Base-by-base conservation (phyloP, 2,329 filamentous ascomycete genomes). In the Pyrenophora tritici-repentis region DNA sequence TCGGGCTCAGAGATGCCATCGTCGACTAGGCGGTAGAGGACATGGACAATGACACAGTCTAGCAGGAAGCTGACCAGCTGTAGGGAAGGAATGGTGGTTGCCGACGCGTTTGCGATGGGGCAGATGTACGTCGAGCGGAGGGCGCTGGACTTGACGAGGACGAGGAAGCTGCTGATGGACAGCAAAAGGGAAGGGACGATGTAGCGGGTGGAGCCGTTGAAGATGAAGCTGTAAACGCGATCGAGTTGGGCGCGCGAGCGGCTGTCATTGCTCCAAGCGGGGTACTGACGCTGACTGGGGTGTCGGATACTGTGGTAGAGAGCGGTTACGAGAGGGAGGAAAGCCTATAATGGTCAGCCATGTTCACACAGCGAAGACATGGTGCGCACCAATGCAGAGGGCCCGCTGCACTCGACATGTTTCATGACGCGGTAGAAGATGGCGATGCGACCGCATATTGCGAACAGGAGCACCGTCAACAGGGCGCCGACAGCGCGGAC, bases 51-150 rank as follows among this genome's bases (percentile, higher is more conserved):
- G 8, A 66, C 16, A 37, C 66, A 65, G 39, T 73, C 69, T 32
- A 71, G 24, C 14, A 67, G 18, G 32, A 72, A 69, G 37, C 56
- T 63, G 14, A 67, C 43, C 24, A 67, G 63, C 47, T 71, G 68
- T 26, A 73, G 57, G 8, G 62, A 65, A 35, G 67, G 65, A 34
- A 72, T 59, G 39, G 61, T 46, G 32, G 60, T 52, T 2, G 63
- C 63, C 7, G 59, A 47, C 9, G 62, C 58, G 50, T 66, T 63
- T 7, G 61, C 58, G 29, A 61, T 48, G 18, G 69, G 63, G 46
- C 69, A 72, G 40, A 72, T 69, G 57, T 67, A 72, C 4, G 66
- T 69, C 18, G 69, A 70, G 12, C 60, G 65, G 39, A 71, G 41
- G 8, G 59, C 22, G 53, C 56, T 66, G n/a, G 66, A 63, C 51